Evolutionary conservation across 2,329 filamentous ascomycete genomes (phyloP).

Genomic region (Purpureocillium lavendulum): DNA sequence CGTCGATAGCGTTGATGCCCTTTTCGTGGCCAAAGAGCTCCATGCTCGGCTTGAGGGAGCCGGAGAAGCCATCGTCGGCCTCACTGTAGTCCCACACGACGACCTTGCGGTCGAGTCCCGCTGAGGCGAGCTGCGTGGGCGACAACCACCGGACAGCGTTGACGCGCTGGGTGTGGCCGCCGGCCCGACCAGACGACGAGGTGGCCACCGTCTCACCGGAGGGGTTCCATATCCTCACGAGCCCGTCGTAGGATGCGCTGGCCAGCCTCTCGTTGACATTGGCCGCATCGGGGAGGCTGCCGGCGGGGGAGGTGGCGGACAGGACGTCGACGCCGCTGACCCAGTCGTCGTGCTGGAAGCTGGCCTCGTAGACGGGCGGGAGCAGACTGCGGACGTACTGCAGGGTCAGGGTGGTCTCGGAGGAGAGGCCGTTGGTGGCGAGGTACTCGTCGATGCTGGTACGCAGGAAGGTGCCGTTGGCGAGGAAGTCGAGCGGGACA

Average conservation of each 20-base stretch:
- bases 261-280: constrained; percentile 51
- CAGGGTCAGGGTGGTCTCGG: constrained; percentile 77
- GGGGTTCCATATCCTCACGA: constrained; percentile 82
- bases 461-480: constrained; percentile 86
- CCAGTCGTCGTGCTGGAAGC: constrained; percentile 98
- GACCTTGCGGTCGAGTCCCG: constrained; percentile 76
- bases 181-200: constrained; percentile 55
- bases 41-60: constrained; percentile 60
- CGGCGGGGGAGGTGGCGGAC: constrained; percentile 56
- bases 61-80: constrained; percentile 48
- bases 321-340: constrained; percentile 80
- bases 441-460: constrained; percentile 89
- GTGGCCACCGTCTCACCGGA: constrained; percentile 79
- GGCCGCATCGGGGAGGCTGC: constrained; percentile 29
- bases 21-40: constrained; percentile 79
- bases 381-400: constrained; percentile 92
- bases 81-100: constrained; percentile 85
- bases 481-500: constrained; percentile 86
- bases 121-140: constrained; percentile 69
- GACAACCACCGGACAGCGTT: constrained; percentile 82
- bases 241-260: constrained; percentile 89
- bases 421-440: constrained; percentile 73
- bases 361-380: constrained; percentile 80
- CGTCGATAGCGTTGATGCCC: constrained; percentile 64
- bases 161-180: constrained; percentile 68